phyloP scores from a whole-genome alignment of 2,329 filamentous ascomycete genomes.

The Byssothecium circinans region DNA sequence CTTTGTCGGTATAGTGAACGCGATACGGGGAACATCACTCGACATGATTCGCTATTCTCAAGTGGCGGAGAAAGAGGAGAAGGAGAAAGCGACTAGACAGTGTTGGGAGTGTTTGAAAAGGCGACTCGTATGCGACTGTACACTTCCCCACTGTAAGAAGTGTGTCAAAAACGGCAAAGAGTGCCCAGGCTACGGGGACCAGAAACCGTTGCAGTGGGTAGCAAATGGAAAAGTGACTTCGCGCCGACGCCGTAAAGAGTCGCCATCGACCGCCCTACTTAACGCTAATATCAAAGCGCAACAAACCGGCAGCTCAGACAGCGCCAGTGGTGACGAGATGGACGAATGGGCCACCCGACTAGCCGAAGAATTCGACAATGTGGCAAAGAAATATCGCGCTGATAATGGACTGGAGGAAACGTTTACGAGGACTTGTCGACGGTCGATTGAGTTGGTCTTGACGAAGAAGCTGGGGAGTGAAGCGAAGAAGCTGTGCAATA shows the following conservation, averaged over 20 bases:
- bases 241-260: conserved; percentile 11
- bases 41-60: too few species aligned
- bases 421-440: conserved; percentile 4
- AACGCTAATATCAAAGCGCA: not conserved
- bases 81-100: conserved; percentile 26
- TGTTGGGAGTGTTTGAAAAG: conserved; percentile 40
- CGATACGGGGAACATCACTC: not conserved
- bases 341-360: not conserved
- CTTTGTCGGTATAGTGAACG: too few species aligned
- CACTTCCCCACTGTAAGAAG: conserved; percentile 35
- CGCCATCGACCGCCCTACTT: not conserved
- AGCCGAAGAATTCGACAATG: not conserved
- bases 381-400: not conserved
- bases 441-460: conserved; percentile 13
- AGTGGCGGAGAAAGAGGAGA: not conserved
- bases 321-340: not conserved
- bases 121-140: conserved; percentile 37
- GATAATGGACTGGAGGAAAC: not conserved
- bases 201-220: conserved; percentile 39
- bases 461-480: conserved; percentile 11
- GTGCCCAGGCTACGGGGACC: conserved; percentile 36
- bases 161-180: conserved; percentile 31
- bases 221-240: conserved; percentile 33
- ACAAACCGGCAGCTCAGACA: not conserved
- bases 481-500: conserved; percentile 17